Evolutionary conservation across 768 basidiomycete genomes (phyloP).

Genomic region (Leucocoprinus leucothites): DNA sequence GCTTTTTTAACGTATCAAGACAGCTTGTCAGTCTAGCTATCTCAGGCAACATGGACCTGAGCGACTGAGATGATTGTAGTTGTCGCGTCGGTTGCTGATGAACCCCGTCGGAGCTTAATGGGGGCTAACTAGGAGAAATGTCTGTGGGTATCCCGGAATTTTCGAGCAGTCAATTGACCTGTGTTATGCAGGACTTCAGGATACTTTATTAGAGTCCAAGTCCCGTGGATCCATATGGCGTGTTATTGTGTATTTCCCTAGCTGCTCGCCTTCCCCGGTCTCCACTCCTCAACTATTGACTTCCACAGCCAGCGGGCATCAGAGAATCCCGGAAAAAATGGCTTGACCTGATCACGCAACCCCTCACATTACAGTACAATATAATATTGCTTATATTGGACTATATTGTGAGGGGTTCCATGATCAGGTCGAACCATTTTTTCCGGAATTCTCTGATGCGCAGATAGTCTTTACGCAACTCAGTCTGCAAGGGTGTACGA

Average conservation of each 20-base stretch:
- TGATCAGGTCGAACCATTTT: no score
- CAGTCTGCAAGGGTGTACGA: conserved; percentile 14
- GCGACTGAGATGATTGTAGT: background rate
- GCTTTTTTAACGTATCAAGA: background rate
- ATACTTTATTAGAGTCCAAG: conserved; percentile 43
- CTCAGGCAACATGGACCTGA: background rate
- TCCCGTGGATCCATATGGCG: conserved; percentile 50
- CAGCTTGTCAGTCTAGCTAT: conserved; percentile 13
- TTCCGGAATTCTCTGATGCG: conserved; percentile 37
- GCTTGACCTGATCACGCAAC: no score
- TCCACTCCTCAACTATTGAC: no score
- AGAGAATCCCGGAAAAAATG: no score
- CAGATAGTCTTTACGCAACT: conserved; percentile 57
- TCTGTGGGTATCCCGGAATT: no score
- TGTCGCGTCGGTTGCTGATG: conserved; percentile 7
- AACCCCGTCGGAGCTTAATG: conserved; percentile 49
- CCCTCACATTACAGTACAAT: no score
- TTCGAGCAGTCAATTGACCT: no score
- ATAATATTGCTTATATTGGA: no score
- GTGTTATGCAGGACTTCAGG: conserved; percentile 49
- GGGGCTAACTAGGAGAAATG: conserved; percentile 53
- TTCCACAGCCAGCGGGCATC: no score
- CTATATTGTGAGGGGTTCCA: no score
- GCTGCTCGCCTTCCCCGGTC: background rate
- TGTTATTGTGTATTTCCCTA: conserved; percentile 39